Conservation (phyloP, 2,329 filamentous ascomycete species). For the Aspergillus arachidicola region DNA sequence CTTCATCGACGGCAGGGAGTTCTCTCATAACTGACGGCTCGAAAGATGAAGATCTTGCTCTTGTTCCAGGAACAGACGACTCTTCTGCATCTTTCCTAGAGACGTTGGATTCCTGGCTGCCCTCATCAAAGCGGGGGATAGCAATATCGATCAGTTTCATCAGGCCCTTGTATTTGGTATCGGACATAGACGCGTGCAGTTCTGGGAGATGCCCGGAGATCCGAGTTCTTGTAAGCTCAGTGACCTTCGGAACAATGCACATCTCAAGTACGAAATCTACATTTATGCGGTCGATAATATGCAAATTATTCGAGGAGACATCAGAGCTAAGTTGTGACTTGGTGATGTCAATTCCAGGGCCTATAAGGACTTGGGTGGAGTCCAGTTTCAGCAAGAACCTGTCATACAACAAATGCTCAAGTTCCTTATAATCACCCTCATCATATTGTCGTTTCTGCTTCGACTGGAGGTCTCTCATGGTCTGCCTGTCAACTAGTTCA, state of each 20-base stretch:
- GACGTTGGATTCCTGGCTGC: slow-evolving; percentile 41
- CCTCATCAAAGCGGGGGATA: slow-evolving; percentile 75
- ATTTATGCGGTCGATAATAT: slow-evolving; percentile 95
- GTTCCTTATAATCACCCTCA: slow-evolving; percentile 81
- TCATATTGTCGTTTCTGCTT: slow-evolving; percentile 88
- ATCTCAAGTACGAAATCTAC: slow-evolving; percentile 95
- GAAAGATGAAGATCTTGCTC: slow-evolving; percentile 70
- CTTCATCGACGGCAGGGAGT: slow-evolving; percentile 77
- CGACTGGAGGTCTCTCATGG: slow-evolving; percentile 82
- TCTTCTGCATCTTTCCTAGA: slow-evolving; percentile 39
- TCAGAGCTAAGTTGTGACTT: slow-evolving; percentile 75
- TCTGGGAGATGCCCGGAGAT: slow-evolving; percentile 91
- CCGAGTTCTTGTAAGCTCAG: slow-evolving; percentile 87
- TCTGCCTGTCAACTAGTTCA: slow-evolving; percentile 89
- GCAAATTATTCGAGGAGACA: slow-evolving; percentile 70
- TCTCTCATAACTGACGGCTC: slow-evolving; percentile 71
- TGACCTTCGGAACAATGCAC: slow-evolving; percentile 94
- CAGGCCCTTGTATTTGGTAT: slow-evolving; percentile 93
- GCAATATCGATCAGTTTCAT: slow-evolving; percentile 97
- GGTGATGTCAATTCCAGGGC: slow-evolving; percentile 87
- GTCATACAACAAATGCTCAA: slow-evolving; percentile 97
- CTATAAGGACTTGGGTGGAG: slow-evolving; percentile 93
- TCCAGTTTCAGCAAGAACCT: slow-evolving; percentile 91
- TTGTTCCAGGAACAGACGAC: slow-evolving; percentile 29
- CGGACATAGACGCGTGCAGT: slow-evolving; percentile 87